These are phyloP conservation scores for Prosopis cineraria DNA, from an alignment of 306 rosid species.

Conservation along the genomic window DNA sequence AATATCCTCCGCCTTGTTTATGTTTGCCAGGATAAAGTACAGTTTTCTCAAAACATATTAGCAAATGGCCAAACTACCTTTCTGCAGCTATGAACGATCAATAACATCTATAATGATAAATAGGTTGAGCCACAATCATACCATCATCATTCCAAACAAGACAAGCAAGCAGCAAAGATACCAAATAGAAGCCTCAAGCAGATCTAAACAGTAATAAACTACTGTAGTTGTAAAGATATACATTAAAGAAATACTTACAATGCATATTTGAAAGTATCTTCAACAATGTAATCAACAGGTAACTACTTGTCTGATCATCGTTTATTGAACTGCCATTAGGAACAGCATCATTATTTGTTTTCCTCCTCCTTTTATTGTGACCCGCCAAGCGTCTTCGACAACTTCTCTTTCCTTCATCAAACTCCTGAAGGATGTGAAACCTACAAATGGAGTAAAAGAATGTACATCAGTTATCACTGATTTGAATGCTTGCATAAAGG, in stretches of 20 bases:
- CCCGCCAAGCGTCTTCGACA: conserved; percentile 70
- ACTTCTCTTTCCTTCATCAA: conserved; percentile 73
- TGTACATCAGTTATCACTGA: conserved; percentile 12
- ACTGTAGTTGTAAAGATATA: not conserved
- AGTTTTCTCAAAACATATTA: conserved; percentile 22
- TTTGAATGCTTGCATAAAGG: not conserved
- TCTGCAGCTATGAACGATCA: conserved; percentile 20
- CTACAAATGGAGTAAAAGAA: conserved; percentile 32
- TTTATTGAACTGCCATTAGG: conserved; percentile 48
- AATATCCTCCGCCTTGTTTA: conserved; percentile 9
- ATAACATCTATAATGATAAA: not conserved
- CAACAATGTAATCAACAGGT: conserved; percentile 54
- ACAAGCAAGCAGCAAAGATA: conserved; percentile 17
- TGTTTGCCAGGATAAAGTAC: conserved; percentile 10
- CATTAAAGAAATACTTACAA: conserved; percentile 42
- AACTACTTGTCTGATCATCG: conserved; percentile 61
- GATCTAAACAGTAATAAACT: conserved; percentile 21
- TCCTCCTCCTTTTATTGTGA: conserved; percentile 62
- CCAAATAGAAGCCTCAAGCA: conserved; percentile 17
- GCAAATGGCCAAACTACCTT: conserved; percentile 25
- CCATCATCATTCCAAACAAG: conserved; percentile 22
- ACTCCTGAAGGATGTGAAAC: conserved; percentile 65
- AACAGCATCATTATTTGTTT: conserved; percentile 51
- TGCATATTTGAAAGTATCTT: conserved; percentile 58
- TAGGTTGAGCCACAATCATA: conserved; percentile 18